Base-by-base conservation (phyloP, 345 rosid species). In the Hirschfeldia incana region DNA sequence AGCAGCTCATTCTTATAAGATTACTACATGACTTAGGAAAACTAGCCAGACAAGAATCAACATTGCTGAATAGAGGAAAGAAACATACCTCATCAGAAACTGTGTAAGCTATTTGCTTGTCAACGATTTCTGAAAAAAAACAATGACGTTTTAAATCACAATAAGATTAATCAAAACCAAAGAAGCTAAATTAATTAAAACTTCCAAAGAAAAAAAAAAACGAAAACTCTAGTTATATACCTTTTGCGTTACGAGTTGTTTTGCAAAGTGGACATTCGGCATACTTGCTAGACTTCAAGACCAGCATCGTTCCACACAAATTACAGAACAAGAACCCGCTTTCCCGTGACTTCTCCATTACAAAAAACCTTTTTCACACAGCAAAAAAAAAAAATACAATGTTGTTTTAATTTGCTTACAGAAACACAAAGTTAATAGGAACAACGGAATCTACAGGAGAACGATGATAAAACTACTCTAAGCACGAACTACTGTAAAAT, bases 251-350 rank as follows among this genome's bases (percentile, higher is more conserved):
- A 9, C 74, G 11, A 0, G 8, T 15, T 9, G 69, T 76, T 60
- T 33, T 32, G 60, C 84, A 81, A 0, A 26, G 65, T 8, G 81
- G 84, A 81, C 84, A 81, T 36, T 72, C 78, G 0, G 81, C 84
- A 76, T 3, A 16, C 63, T 37, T 71, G 1, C 8, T 1, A 34
- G 84, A 66, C 51, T 70, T 67, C 80, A 81, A 72, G 13, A 72
- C 3, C 37, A 81, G 46, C 84, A 76, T 81, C 1, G 77, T 76
- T 12, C 81, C 81, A 60, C 84, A 81, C 16, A 72, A 34, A 9
- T 72, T 66, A 71, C 84, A 81, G 77, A 81, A 81, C 70, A 81
- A 70, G 65, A 81, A 81, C 2, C 61, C 66, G 3, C 77, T 72
- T 72, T 72, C 84, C 33, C 78, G 13, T 66, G 81, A 76, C 42